A percentile compares a stretch with the other conserved stretches of the same genome.
These are phyloP conservation scores for Pisolithus microcarpus DNA, from an alignment of 768 basidiomycete species.

Conservation along the genomic window DNA sequence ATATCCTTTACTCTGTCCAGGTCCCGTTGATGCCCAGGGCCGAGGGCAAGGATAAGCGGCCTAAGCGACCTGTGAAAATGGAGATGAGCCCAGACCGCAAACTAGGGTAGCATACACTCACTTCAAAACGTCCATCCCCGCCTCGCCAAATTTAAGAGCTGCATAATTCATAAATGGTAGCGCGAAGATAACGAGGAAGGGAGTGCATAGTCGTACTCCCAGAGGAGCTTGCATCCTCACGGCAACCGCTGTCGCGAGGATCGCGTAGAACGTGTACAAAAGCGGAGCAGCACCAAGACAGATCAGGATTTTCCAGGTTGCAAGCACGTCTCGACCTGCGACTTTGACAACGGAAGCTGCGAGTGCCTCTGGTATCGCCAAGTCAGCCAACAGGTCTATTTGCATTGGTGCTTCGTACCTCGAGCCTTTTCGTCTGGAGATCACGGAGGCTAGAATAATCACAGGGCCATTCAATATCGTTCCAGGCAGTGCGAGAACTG, in stretches of 20 bases:
- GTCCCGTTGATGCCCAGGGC: conserved; percentile 82
- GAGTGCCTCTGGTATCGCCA: conserved; percentile 65
- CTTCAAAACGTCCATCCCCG: conserved; percentile 96
- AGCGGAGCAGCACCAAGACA: conserved; percentile 87
- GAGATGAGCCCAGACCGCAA: conserved; percentile 4
- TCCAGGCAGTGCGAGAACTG: conserved; percentile 80
- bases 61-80: conserved; percentile 65
- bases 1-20: conserved; percentile 69
- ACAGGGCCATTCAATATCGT: conserved; percentile 89
- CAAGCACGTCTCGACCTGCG: conserved; percentile 92
- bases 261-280: conserved; percentile 76
- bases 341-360: conserved; percentile 94
- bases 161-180: conserved; percentile 89
- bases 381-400: background rate
- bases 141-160: conserved; percentile 95
- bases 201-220: conserved; percentile 64
- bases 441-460: conserved; percentile 82
- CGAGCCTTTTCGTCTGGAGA: conserved; percentile 86
- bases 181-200: conserved; percentile 63
- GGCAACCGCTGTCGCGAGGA: conserved; percentile 67
- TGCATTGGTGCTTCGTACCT: conserved; percentile 37
- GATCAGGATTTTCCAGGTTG: conserved; percentile 96
- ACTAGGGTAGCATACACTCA: conserved; percentile 30
- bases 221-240: conserved; percentile 58
- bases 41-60: conserved; percentile 78